phyloP scores from a whole-genome alignment of 1,284 basidiomycete species.

The Laetiporus sulphureus region DNA sequence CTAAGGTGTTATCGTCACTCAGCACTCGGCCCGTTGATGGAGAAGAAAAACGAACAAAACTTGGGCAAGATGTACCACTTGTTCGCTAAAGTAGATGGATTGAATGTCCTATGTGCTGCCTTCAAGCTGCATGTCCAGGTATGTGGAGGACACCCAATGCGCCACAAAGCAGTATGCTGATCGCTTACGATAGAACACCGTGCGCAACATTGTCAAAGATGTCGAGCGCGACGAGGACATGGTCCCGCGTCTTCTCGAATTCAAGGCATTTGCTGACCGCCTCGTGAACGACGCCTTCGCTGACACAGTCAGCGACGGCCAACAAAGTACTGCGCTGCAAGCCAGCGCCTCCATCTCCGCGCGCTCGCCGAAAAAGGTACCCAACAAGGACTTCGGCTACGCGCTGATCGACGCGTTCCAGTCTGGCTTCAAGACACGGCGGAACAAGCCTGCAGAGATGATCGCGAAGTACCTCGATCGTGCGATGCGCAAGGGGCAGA shows the following conservation, averaged over 20 bases:
- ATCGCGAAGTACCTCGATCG: slow-evolving; percentile 89
- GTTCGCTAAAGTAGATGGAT: slow-evolving; percentile 54
- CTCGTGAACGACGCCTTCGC: slow-evolving; percentile 45
- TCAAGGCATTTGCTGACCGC: slow-evolving; percentile 60
- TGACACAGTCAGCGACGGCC: slow-evolving; percentile 13
- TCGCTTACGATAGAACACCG: slow-evolving; percentile 20
- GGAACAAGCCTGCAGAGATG: slow-evolving; percentile 90
- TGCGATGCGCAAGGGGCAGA: slow-evolving; percentile 83
- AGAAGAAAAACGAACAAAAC: slow-evolving; percentile 37
- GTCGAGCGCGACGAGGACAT: slow-evolving; percentile 60
- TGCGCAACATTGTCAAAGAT: slow-evolving; percentile 56
- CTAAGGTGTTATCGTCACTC: slow-evolving; percentile 1
- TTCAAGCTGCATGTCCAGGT: slow-evolving; percentile 58
- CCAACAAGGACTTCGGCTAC: slow-evolving; percentile 50
- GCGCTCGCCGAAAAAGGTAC: slow-evolving; percentile 25
- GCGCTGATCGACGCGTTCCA: slow-evolving; percentile 74
- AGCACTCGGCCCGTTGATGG: slow-evolving; percentile 60
- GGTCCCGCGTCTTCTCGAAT: slow-evolving; percentile 69
- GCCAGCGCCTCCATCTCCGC: slow-evolving; percentile 13
- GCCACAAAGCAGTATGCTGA: background rate
- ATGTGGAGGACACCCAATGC: slow-evolving; percentile 11
- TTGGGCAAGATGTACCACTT: slow-evolving; percentile 59
- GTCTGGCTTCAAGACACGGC: slow-evolving; percentile 75
- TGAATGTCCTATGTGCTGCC: slow-evolving; percentile 50
- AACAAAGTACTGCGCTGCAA: slow-evolving; percentile 14